These are phyloP conservation scores for Mucor piriformis DNA, from an alignment of 371 early-diverging fungal genomes.

Conservation along the genomic window DNA sequence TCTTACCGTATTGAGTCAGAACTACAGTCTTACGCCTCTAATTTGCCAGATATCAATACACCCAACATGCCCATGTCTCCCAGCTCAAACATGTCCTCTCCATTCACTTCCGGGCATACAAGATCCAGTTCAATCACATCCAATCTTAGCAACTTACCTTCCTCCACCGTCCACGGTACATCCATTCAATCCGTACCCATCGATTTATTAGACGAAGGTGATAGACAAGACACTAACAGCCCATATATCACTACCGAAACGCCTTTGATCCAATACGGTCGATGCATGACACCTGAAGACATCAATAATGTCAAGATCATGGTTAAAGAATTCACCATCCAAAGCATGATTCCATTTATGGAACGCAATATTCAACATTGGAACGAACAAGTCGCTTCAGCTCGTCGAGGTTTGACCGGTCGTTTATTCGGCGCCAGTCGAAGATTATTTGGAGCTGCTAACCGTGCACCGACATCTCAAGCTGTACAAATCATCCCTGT, in stretches of 20 bases:
- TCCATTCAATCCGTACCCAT: constrained; percentile 24
- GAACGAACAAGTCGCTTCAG: constrained; percentile 90
- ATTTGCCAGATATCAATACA: not conserved
- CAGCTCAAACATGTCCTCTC: not conserved
- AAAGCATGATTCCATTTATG: constrained; percentile 88
- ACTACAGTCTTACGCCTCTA: constrained; percentile 23
- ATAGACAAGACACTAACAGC: not conserved
- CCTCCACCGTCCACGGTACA: constrained; percentile 16
- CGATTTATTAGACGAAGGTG: constrained; percentile 2
- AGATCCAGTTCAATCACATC: constrained; percentile 27
- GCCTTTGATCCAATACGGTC: constrained; percentile 53
- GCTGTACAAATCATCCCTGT: constrained; percentile 41
- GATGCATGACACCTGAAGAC: constrained; percentile 60
- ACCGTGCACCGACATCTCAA: constrained; percentile 37
- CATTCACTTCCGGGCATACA: constrained; percentile 26
- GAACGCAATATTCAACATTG: constrained; percentile 84
- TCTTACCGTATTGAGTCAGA: constrained; percentile 34
- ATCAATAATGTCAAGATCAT: constrained; percentile 55
- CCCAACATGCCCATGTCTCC: not conserved
- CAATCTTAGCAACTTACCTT: constrained; percentile 13
- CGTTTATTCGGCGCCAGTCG: constrained; percentile 83
- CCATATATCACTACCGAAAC: constrained; percentile 4
- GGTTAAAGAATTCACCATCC: constrained; percentile 67
- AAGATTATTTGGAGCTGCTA: constrained; percentile 75
- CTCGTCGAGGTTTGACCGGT: constrained; percentile 89